Conservation (phyloP, 2,329 filamentous ascomycete species). For the Verticillium dahliae region DNA sequence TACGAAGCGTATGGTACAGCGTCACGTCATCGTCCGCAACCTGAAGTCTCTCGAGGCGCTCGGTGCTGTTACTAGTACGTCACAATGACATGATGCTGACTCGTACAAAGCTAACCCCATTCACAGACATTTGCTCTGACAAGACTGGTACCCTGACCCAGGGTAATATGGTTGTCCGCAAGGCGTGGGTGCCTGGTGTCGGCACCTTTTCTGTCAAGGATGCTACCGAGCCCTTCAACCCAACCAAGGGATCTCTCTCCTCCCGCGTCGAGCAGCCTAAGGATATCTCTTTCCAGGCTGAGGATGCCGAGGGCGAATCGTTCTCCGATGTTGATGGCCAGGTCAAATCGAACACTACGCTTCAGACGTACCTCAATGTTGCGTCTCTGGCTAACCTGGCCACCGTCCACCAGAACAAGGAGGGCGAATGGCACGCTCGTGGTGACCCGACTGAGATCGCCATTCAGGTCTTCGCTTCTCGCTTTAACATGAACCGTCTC, state of each 20-base stretch:
- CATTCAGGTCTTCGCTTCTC: constrained; percentile 66
- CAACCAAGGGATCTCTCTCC: constrained; percentile 40
- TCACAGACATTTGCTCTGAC: constrained; percentile 46
- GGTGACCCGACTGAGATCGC: constrained; percentile 68
- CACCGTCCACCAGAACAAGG: constrained; percentile 47
- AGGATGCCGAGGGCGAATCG: constrained; percentile 20
- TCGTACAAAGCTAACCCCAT: constrained; percentile 1
- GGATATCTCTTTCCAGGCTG: constrained; percentile 21
- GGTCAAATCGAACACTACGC: constrained; percentile 25
- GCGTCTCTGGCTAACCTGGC: constrained; percentile 62
- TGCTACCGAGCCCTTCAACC: constrained; percentile 51
- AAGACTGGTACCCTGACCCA: constrained; percentile 50
- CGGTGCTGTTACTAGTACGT: constrained; percentile 41
- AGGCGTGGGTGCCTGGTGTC: constrained; percentile 42
- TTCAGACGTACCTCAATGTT: constrained; percentile 54
- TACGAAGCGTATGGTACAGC: constrained; percentile 46
- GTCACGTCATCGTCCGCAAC: constrained; percentile 46
- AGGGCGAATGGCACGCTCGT: constrained; percentile 53
- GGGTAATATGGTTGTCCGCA: constrained; percentile 47
- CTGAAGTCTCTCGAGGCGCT: constrained; percentile 45
- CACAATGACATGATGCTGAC: not conserved
- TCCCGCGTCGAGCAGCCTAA: constrained; percentile 28
- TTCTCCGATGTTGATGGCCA: constrained; percentile 31
- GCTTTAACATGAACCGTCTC: constrained; percentile 57
- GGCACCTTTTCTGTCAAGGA: constrained; percentile 39